Base-by-base conservation (phyloP, 306 rosid species). In the Prinsepia uniflora region DNA sequence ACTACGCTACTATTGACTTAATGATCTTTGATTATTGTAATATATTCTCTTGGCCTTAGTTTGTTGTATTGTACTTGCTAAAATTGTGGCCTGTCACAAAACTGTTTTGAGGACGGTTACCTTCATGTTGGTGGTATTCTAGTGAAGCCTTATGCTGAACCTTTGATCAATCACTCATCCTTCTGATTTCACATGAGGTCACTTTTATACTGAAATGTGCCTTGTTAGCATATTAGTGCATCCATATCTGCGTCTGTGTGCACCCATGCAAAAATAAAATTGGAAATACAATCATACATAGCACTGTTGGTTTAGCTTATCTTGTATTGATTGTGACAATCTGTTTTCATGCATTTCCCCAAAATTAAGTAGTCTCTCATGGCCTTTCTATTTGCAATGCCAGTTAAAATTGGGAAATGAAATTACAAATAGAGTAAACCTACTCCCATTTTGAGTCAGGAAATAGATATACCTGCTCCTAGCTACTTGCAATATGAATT, bases 381-480 rank as follows among this genome's bases (percentile, higher is more conserved):
- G 20, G 7, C 49, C 45, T 19, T 39, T 54, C 19, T 42, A 49
- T 64, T 50, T 12, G 45, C 17, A 54, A 4, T 40, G 15, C 73
- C 63, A 10, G 68, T 47, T 62, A 36, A 52, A 62, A 44, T 69
- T 58, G 57, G 59, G 46, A 58, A 72, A 65, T 41, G 48, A 59
- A 73, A 53, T 48, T 40, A 63, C 43, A 24, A n/a, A 58, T 15
- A 48, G 49, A 76, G 52, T 36, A 77, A 58, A 24, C 30, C 30
- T 24, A 24, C 30, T 24, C 30, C 30, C 30, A 24, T 24, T 24
- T 24, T 24, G 30, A 24, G 30, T 24, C 30, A 24, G 2, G 30
- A 24, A 2, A 24, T 24, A 24, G 30, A 24, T 24, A 24, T 0
- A 24, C 30, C 30, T 24, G 30, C 0, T 24, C 30, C 30, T 24